These are phyloP conservation scores for Plasmodium falciparum DNA, from an alignment of 169 alveolate species.

Conservation along the genomic window DNA sequence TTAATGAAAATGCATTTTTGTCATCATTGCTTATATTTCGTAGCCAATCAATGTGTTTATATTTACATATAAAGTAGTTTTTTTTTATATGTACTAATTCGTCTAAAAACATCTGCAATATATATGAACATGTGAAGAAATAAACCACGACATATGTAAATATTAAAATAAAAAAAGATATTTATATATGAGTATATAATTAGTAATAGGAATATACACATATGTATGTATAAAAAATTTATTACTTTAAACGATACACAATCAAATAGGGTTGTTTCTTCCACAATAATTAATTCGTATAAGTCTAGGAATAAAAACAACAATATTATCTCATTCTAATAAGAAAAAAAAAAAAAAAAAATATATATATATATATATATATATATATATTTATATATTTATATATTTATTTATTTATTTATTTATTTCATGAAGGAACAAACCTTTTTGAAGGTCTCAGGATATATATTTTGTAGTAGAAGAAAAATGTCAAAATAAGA, in stretches of 20 bases:
- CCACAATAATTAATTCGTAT: constrained; percentile 39
- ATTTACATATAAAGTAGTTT: constrained; percentile 60
- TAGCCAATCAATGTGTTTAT: constrained; percentile 66
- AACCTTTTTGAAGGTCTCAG: constrained; percentile 65
- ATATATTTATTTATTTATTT: neutral
- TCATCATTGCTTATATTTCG: constrained; percentile 19
- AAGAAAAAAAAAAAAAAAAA: neutral
- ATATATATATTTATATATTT: neutral
- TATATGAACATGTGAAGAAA: neutral
- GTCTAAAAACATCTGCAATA: constrained; percentile 15
- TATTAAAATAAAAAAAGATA: neutral
- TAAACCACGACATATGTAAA: neutral
- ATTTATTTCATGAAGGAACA: neutral
- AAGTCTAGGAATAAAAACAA: constrained; percentile 55
- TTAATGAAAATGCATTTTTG: constrained; percentile 66
- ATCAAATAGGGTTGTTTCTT: constrained; percentile 52
- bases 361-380: constrained; percentile 11
- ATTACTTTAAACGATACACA: constrained; percentile 64
- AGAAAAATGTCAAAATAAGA: constrained; percentile 64
- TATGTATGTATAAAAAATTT: neutral
- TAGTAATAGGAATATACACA: neutral
- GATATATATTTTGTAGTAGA: constrained; percentile 46
- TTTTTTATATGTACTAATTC: constrained; percentile 40
- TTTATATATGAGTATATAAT: neutral
- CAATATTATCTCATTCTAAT: constrained; percentile 57